A percentile compares a stretch with the other conserved stretches of the same genome.
phyloP scores from a whole-genome alignment of 768 basidiomycete species.

The Terana coerulea region DNA sequence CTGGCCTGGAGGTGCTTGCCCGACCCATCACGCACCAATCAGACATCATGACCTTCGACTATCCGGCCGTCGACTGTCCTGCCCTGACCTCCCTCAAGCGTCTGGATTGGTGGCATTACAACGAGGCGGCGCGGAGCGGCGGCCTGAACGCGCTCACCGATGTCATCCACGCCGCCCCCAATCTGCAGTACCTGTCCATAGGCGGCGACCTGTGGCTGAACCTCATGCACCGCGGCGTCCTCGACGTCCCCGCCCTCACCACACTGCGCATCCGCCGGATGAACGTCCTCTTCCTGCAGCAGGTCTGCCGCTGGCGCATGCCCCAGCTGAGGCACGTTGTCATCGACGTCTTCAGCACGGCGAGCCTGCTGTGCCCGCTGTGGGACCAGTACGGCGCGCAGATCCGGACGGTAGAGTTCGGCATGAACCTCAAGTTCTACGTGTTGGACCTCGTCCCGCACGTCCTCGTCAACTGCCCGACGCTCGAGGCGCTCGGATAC shows the following conservation, averaged over 20 bases:
- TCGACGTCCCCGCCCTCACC: constrained; percentile 43
- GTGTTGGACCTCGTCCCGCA: constrained; percentile 43
- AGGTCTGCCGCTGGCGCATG: constrained; percentile 47
- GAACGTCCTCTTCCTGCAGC: constrained; percentile 47
- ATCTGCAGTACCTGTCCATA: constrained; percentile 54
- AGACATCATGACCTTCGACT: constrained; percentile 42
- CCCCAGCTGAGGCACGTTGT: constrained; percentile 51
- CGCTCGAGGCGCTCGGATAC: constrained; percentile 51
- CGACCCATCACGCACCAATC: constrained; percentile 29
- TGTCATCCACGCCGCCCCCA: constrained; percentile 50
- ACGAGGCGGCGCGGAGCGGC: constrained; percentile 52
- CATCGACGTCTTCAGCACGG: constrained; percentile 41
- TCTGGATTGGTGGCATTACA: constrained; percentile 67
- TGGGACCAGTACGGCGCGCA: constrained; percentile 50
- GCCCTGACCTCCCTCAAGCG: constrained; percentile 50
- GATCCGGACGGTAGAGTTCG: constrained; percentile 54
- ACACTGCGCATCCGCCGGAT: constrained; percentile 50
- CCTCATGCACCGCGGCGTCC: constrained; percentile 19
- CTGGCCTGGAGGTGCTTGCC: constrained; percentile 50
- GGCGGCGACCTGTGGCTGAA: constrained; percentile 12
- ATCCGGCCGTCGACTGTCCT: constrained; percentile 43
- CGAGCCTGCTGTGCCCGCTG: constrained; percentile 36
- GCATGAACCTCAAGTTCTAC: constrained; percentile 51
- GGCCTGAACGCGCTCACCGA: constrained; percentile 59
- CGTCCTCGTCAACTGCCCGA: constrained; percentile 44